Evolutionary conservation across 495 filamentous ascomycete species (phyloP).

Genomic region (Usnea hakonensis): DNA sequence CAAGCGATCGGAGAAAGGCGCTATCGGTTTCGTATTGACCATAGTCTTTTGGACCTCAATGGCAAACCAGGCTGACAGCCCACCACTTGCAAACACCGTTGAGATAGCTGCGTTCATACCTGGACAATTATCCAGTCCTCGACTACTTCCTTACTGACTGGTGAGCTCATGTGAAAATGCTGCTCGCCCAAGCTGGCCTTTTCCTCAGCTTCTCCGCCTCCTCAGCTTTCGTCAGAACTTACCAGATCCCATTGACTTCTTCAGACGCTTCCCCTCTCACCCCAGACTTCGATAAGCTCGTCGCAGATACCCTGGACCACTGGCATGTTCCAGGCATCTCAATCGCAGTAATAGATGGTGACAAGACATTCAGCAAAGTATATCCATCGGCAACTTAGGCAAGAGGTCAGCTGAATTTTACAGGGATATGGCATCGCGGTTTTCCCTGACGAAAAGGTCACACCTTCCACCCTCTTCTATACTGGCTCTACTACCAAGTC

Average conservation of each 20-base stretch:
- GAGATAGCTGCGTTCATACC: too few relatives aligned
- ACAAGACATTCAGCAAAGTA: conserved; percentile 40
- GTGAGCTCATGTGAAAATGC: background rate
- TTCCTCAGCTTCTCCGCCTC: background rate
- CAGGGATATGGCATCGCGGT: conserved; percentile 47
- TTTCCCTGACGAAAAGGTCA: conserved; percentile 36
- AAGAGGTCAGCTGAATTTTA: conserved; percentile 4
- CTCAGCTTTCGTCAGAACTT: background rate
- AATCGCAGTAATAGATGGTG: conserved; percentile 41
- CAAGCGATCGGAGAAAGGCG: too few relatives aligned
- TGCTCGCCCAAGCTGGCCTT: background rate
- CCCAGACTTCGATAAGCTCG: conserved; percentile 34
- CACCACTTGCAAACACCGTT: too few relatives aligned
- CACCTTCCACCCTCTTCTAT: conserved; percentile 38
- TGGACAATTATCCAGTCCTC: too few relatives aligned
- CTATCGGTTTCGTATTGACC: too few relatives aligned
- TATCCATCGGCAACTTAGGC: background rate
- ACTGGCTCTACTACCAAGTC: conserved; percentile 49
- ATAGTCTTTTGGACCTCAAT: too few relatives aligned
- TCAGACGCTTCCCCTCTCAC: conserved; percentile 23
- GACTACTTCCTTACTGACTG: background rate
- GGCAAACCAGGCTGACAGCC: background rate
- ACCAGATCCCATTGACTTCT: conserved; percentile 5
- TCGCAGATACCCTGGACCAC: conserved; percentile 32
- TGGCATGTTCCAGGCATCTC: conserved; percentile 46